Percentiles rank a stretch among this genome's conserved stretches.
Evolutionary conservation across 2,329 filamentous ascomycete genomes (phyloP).

Genomic region (Penicillium sp.): DNA sequence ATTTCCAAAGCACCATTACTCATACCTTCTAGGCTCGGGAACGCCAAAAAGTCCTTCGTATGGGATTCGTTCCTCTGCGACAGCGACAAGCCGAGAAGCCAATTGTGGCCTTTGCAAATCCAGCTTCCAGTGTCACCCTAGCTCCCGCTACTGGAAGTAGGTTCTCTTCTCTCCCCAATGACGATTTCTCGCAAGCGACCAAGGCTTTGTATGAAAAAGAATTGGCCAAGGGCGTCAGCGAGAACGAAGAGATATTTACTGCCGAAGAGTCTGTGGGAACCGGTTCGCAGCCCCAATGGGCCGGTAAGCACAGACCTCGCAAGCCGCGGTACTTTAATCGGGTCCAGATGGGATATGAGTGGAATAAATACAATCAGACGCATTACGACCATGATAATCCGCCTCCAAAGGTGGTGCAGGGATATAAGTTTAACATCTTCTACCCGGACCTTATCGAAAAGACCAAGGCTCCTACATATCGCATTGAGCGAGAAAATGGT

Average conservation of each 20-base stretch:
- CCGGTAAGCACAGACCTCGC: constrained; percentile 80
- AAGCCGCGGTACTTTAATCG: constrained; percentile 98
- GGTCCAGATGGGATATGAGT: constrained; percentile 98
- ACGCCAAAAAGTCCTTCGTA: constrained; percentile 64
- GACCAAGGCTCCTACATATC: constrained; percentile 90
- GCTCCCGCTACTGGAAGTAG: constrained; percentile 63
- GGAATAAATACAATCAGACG: constrained; percentile 99
- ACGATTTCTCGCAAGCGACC: constrained; percentile 84
- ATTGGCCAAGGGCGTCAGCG: constrained; percentile 84
- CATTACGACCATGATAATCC: constrained; percentile 99
- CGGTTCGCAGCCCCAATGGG: constrained; percentile 72
- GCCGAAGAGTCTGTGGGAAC: constrained; percentile 80
- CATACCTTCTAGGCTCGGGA: constrained; percentile 51
- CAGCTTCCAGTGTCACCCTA: constrained; percentile 46
- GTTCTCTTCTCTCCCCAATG: constrained; percentile 70
- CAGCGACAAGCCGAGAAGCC: constrained; percentile 46
- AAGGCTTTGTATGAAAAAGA: constrained; percentile 91
- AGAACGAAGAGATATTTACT: constrained; percentile 95
- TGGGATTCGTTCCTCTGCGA: constrained; percentile 69
- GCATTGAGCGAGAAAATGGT: constrained; percentile 91
- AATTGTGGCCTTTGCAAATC: constrained; percentile 35
- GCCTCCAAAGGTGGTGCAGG: constrained; percentile 95
- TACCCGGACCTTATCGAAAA: constrained; percentile 97
- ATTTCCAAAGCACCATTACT: not conserved
- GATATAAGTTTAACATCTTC: constrained; percentile 99